phyloP scores from a whole-genome alignment of 306 rosid species.

The Vicia sativa region DNA sequence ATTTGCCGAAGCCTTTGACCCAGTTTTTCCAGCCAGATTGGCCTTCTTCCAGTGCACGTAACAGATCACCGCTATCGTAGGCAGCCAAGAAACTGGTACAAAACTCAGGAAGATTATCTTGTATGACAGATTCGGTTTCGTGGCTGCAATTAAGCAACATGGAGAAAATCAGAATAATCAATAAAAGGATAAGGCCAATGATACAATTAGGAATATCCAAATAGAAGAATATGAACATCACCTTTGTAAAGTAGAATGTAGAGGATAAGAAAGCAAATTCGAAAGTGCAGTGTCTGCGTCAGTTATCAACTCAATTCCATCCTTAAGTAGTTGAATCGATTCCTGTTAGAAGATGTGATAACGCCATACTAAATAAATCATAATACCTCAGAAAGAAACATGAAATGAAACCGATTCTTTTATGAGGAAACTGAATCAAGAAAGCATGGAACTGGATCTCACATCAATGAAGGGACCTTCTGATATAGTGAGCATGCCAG shows the following conservation, averaged over 20 bases:
- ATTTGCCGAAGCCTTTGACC: conserved; percentile 93
- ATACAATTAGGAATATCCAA: conserved; percentile 5
- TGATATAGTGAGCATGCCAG: conserved; percentile 63
- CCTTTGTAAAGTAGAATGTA: conserved; percentile 71
- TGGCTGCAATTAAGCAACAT: conserved; percentile 59
- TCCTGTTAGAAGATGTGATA: conserved; percentile 54
- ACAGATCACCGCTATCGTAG: conserved; percentile 74
- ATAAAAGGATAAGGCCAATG: conserved; percentile 3
- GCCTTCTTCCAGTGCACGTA: conserved; percentile 81
- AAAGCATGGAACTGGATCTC: conserved; percentile 44
- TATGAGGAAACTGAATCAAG: conserved; percentile 22
- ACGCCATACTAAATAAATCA: conserved; percentile 9
- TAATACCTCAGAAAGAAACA: conserved; percentile 24
- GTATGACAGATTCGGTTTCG: conserved; percentile 70
- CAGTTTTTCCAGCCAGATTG: conserved; percentile 92
- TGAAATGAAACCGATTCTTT: conserved; percentile 12
- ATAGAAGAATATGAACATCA: conserved; percentile 33
- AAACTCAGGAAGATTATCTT: conserved; percentile 78
- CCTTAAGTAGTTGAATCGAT: conserved; percentile 77
- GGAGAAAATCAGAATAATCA: conserved; percentile 6
- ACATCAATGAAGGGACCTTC: conserved; percentile 74
- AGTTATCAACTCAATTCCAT: conserved; percentile 78
- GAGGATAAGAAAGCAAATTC: conserved; percentile 85
- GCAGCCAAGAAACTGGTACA: conserved; percentile 74
- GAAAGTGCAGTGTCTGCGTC: conserved; percentile 78